Evolutionary conservation across 345 rosid species (phyloP).

Genomic region (Populus davidiana): DNA sequence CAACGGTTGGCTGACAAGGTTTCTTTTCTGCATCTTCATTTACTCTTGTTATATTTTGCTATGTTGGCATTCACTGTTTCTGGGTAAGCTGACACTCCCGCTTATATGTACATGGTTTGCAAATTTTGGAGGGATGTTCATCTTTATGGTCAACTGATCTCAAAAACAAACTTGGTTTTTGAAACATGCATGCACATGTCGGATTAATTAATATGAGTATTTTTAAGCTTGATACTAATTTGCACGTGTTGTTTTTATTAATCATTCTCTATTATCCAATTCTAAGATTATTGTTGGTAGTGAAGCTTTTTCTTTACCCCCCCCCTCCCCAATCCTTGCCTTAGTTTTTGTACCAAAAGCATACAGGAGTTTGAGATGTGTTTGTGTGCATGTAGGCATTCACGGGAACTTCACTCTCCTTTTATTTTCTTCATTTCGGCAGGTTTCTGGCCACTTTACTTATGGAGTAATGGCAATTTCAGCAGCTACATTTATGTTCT

Average conservation of each 20-base stretch:
- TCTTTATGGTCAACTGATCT: not conserved
- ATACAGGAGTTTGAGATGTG: not conserved
- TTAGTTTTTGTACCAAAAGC: not conserved
- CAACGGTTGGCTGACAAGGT: conserved; percentile 97
- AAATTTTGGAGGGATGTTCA: not conserved
- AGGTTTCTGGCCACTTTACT: conserved; percentile 95
- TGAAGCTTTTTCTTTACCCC: not conserved
- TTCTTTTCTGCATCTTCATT: conserved; percentile 20
- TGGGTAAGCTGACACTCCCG: not conserved
- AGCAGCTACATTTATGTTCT: conserved; percentile 84
- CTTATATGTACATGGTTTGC: not conserved
- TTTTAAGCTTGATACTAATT: not conserved
- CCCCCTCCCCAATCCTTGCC: not conserved
- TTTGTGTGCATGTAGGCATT: not conserved
- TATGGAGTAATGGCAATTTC: conserved; percentile 98
- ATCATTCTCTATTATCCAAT: not conserved
- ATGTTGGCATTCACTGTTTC: not conserved
- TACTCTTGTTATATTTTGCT: not conserved
- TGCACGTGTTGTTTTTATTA: not conserved
- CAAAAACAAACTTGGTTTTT: not conserved
- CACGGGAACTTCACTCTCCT: not conserved
- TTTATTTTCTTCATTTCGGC: conserved; percentile 12
- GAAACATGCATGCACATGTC: not conserved
- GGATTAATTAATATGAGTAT: not conserved
- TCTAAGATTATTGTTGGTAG: not conserved